These are phyloP conservation scores for Schoenoplectus tabernaemontani DNA, from an alignment of 202 grass and related monocot species.

Conservation along the genomic window DNA sequence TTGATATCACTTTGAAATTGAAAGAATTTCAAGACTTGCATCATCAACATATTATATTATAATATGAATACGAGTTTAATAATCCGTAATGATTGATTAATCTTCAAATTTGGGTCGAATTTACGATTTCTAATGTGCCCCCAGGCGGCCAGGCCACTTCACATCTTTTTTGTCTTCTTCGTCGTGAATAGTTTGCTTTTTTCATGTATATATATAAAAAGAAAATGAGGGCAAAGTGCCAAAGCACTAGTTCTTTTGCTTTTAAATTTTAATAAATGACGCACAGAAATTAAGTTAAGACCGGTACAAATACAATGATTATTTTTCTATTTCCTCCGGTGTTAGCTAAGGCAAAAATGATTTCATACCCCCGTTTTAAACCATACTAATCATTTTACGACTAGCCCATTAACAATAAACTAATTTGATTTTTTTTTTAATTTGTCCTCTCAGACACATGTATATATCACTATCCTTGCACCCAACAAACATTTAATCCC, in stretches of 20 bases:
- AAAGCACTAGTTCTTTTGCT: no score
- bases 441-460: not conserved
- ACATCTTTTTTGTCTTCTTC: no score
- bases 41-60: not conserved
- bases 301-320: not conserved
- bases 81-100: not conserved
- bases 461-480: conserved; percentile 24
- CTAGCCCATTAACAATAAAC: not conserved
- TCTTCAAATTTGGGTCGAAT: not conserved
- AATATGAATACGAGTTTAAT: not conserved
- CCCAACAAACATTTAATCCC: conserved; percentile 40
- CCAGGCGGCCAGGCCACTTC: no score
- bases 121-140: no score
- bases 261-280: conserved; percentile 14
- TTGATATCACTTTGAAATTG: not conserved
- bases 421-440: not conserved
- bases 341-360: not conserved
- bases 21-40: not conserved
- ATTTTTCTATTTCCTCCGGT: not conserved
- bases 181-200: no score
- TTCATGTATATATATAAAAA: no score
- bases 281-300: not conserved
- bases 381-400: not conserved
- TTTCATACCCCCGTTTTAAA: not conserved
- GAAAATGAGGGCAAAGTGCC: no score